Evolutionary conservation across 768 basidiomycete genomes (phyloP).

Genomic region (Coprinopsis marcescibilis): DNA sequence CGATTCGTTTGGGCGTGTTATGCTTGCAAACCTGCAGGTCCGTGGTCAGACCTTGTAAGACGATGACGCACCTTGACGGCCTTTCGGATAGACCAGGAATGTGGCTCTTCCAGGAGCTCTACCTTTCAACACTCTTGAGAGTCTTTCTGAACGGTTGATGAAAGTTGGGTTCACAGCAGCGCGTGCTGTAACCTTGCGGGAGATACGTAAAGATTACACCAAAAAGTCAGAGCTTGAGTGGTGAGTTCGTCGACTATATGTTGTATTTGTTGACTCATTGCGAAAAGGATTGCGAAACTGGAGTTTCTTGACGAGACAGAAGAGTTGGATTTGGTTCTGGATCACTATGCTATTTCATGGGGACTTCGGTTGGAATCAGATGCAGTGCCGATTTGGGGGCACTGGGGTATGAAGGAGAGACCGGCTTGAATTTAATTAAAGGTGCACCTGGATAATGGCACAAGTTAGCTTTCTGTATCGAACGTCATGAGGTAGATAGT

Average conservation of each 20-base stretch:
- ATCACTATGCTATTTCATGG: constrained; percentile 91
- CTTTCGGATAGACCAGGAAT: constrained; percentile 55
- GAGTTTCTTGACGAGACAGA: constrained; percentile 94
- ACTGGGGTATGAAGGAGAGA: constrained; percentile 31
- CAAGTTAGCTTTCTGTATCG: too few relatives aligned
- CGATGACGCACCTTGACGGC: neutral
- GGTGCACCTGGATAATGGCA: too few relatives aligned
- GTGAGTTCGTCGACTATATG: constrained; percentile 27
- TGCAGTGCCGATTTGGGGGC: constrained; percentile 22
- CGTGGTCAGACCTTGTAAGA: constrained; percentile 9
- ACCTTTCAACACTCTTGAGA: constrained; percentile 52
- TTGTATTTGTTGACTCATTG: neutral
- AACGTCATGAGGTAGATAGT: neutral
- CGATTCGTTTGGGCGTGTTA: constrained; percentile 89
- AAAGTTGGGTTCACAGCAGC: constrained; percentile 49
- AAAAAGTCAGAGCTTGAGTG: constrained; percentile 46
- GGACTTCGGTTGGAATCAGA: constrained; percentile 24
- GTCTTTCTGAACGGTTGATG: constrained; percentile 56
- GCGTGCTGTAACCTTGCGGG: constrained; percentile 58
- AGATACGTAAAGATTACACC: constrained; percentile 54
- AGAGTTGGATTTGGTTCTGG: constrained; percentile 84
- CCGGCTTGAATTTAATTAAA: neutral
- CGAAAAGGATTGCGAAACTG: constrained; percentile 61
- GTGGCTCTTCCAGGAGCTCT: constrained; percentile 69
- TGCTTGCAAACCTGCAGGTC: constrained; percentile 84